These are phyloP conservation scores for Xylaria flabelliformis DNA, from an alignment of 495 filamentous ascomycete species.

Conservation along the genomic window DNA sequence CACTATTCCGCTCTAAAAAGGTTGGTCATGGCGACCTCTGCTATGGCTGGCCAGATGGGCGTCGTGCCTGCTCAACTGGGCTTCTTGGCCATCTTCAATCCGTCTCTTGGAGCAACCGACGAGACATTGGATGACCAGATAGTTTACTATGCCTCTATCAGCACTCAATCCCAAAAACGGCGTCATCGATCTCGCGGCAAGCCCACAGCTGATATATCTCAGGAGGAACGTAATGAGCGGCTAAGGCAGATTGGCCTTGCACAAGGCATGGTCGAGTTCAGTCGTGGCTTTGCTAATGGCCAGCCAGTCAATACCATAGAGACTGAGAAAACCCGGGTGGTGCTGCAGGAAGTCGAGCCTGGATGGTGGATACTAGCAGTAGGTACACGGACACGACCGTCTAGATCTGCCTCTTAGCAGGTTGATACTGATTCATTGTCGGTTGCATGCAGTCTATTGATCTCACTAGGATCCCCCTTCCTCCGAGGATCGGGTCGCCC, in stretches of 20 bases:
- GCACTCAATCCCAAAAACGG: conserved; percentile 46
- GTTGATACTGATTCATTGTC: conserved; percentile 12
- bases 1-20: too few relatives aligned
- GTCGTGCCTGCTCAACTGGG: conserved; percentile 81
- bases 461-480: conserved; percentile 66
- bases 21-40: conserved; percentile 24
- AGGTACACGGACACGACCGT: conserved; percentile 36
- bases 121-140: conserved; percentile 89
- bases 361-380: conserved; percentile 97
- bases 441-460: conserved; percentile 66
- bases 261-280: conserved; percentile 96
- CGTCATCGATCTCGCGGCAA: conserved; percentile 46
- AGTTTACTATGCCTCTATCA: conserved; percentile 84
- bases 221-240: conserved; percentile 77
- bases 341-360: conserved; percentile 78
- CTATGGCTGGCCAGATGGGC: conserved; percentile 31
- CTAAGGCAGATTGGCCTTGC: conserved; percentile 94
- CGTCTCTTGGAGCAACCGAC: conserved; percentile 83
- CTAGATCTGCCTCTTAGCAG: conserved; percentile 15
- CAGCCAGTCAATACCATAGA: conserved; percentile 83
- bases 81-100: conserved; percentile 94
- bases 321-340: conserved; percentile 83
- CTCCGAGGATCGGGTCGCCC: conserved; percentile 40
- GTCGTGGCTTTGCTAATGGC: conserved; percentile 81
- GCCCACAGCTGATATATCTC: conserved; percentile 49